These are phyloP conservation scores for Ceriops zippeliana DNA, from an alignment of 345 rosid species.

Conservation along the genomic window DNA sequence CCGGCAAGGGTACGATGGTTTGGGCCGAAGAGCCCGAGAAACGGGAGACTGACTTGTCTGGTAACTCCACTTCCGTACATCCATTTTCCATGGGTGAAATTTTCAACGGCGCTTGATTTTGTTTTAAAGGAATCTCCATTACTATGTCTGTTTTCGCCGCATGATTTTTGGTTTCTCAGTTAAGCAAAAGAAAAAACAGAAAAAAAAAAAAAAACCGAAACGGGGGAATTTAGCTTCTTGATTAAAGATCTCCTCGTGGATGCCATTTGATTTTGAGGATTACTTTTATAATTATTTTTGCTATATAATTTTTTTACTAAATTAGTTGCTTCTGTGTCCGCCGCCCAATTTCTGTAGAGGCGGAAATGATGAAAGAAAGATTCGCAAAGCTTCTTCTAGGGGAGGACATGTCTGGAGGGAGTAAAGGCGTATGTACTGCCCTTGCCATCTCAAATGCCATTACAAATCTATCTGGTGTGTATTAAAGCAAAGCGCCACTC, in stretches of 20 bases:
- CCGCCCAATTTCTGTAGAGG: constrained; percentile 21
- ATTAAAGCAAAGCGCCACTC: neutral
- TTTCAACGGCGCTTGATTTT: neutral
- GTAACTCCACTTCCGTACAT: constrained; percentile 26
- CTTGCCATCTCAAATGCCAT: constrained; percentile 45
- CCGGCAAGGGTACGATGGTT: constrained; percentile 50
- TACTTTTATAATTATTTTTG: neutral
- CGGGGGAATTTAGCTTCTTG: no score
- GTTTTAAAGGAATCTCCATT: no score
- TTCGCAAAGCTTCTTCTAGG: constrained; percentile 57
- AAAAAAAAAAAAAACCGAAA: no score
- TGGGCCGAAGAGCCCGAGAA: constrained; percentile 66
- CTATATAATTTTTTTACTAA: neutral
- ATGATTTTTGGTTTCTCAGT: no score
- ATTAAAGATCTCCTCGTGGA: no score
- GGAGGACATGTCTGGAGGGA: constrained; percentile 60
- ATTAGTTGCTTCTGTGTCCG: neutral
- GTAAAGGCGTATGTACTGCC: constrained; percentile 46
- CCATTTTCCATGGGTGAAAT: neutral
- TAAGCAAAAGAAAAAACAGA: no score
- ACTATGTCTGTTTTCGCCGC: no score
- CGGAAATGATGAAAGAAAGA: constrained; percentile 43
- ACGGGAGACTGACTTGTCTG: constrained; percentile 61
- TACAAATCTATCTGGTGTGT: constrained; percentile 35
- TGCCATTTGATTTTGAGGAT: neutral